Base-by-base conservation (phyloP, 2,329 filamentous ascomycete species). In the Fusarium setosum region DNA sequence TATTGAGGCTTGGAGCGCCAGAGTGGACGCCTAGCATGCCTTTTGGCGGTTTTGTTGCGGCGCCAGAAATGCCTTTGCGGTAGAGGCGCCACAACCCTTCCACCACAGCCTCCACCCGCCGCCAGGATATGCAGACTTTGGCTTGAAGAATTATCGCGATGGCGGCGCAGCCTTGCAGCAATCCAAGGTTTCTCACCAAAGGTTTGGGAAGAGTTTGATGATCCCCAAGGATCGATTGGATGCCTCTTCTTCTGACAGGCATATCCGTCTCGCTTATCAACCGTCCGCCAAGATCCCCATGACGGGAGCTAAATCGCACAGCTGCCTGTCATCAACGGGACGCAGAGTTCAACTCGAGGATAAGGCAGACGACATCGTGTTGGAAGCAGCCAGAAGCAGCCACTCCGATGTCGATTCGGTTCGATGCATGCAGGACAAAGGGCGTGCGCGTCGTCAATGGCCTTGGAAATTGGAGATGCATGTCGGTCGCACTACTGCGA, bases 291-390 rank as follows among this genome's bases (percentile, higher is more conserved):
- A 34, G 56, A 63, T 65, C 51, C 37, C 44, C 59, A 50, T 40
- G 41, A 61, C 69, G 69, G 69, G 69, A 71, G 40, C 69, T 71
- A 71, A 65, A 57, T 57, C 35, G 56, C 38, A 70, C 56, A 68
- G 48, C 66, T 59, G 56, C 50, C 24, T 59, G 61, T 63, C 61
- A 59, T 40, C 18, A 42, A 52, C 29, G 57, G 59, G 49, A 56
- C 26, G 54, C 59, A 62, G 61, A 47, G 45, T 45, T 45, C 40
- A 45, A 23, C 44, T 60, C 18, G 37, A 67, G 40, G 45, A 52
- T 29, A 41, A 42, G 38, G 24, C 20, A 40, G 20, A 18, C 6
- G 7, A 34, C 15, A 26, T 17, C 23, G 2, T 18, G 8, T 45
- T 56, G 49, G 56, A 60, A 60, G 23, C 17, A 45, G 18, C 42